Base-by-base conservation (phyloP, 352 stramenopile species). In the Phytopythium montanum region DNA sequence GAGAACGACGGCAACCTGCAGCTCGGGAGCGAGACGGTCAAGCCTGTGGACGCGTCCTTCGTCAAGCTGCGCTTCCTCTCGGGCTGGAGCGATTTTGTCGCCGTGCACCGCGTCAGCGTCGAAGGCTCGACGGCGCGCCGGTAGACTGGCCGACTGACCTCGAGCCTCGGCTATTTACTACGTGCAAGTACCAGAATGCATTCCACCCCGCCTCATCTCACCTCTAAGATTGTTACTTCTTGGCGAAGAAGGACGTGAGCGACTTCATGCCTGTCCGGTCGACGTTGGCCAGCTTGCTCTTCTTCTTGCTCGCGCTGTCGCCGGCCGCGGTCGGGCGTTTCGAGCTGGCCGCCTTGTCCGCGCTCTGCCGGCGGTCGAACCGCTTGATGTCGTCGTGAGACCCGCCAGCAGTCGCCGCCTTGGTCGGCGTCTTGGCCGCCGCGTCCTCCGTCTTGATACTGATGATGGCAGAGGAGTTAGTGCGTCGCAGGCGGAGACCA, bases 51-150 rank as follows among this genome's bases (percentile, higher is more conserved):
- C 56, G 81, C 81, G 41, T 88, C 83, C 44, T 94, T 92, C 60
- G 75, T 94, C 60, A 90, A 89, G 61, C 87, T 94, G 56, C 88
- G 87, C 59, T 87, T 94, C 59, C 68, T 92, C 38, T 90, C 85
- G 0, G 83, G 85, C n/a, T 94, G 79, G 75, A 78, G 73, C 62
- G 83, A 94, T 56, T 94, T 94, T 56, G 83, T 88, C 25, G 57
- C 72, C 26, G 65, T 94, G 21, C 81, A 94, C 59, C 81, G 81
- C 49, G 76, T 94, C 21, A 89, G 79, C 49, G 85, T 94, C 36
- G 81, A 94, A 81, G 85, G 85, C 51, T 88, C 10, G 8, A 38
- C 33, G 10, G 34, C 34, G 34, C 12, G 31, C 31, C 31, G n/a
- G n/a, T n/a, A 10, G 10, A 18, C 14, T 42, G 2, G n/a, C 29